Evolutionary conservation across 179 eudicot genomes (phyloP), one percentile per base, ranked within the genome.

Genomic region (Spergularia azorica): DNA sequence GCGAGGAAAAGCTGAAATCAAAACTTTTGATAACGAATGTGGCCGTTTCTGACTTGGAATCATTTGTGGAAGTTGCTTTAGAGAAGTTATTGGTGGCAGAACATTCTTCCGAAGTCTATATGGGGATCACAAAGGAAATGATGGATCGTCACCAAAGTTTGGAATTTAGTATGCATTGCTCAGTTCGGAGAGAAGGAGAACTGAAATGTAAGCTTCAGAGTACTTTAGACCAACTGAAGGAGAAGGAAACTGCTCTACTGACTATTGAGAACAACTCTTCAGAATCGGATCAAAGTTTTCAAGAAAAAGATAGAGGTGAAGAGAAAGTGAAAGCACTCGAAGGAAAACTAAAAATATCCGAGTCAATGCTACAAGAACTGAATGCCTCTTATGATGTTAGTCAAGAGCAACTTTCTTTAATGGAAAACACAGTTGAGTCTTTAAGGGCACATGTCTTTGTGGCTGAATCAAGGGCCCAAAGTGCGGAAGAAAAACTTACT

Each of bases 71-170:
- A 84, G 85, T 85, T 71, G 87, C 88, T 73, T 93, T 93, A 89
- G 89, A 86, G 80, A 84, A 90, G 69, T 79, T 93, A 59, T 77
- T 95, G 72, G 97, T 91, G 79, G 93, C 92, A 11, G 97, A 95
- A 76, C 89, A 89, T 84, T 80, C 86, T 57, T 82, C 91, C 0
- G 95, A 80, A 72, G 87, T 95, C 20, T 88, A 87, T n/a, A 86
- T 79, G 89, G 92, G 91, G 26, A 83, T 85, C 36, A 86, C 94
- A 15, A 93, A 83, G 79, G 97, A 93, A 76, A 70, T 90, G 84
- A 71, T 89, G 63, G 59, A 79, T n/a, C 86, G 75, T 0, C 79
- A 90, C 76, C 89, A 93, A 79, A 79, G 78, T 74, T 58, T 80
- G 50, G 87, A 89, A 18, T 90, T 86, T 78, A 85, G 83, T 76